phyloP scores from a whole-genome alignment of 352 stramenopile species.

The Phytophthora hybrid region DNA sequence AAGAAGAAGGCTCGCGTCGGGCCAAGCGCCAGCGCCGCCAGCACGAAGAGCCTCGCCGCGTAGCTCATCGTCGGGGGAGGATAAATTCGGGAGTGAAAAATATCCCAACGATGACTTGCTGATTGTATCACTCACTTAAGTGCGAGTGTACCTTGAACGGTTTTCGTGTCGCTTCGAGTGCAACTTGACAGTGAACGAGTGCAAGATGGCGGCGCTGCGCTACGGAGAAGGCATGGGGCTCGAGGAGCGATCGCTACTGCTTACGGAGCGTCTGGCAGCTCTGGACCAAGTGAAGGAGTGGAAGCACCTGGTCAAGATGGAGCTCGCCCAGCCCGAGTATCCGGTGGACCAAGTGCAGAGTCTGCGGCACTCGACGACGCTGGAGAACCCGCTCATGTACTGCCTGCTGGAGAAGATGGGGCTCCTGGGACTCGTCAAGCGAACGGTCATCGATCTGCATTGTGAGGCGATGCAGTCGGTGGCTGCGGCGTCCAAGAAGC shows the following conservation, averaged over 20 bases:
- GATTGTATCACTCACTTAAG: conserved; percentile 9
- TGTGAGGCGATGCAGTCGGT: conserved; percentile 44
- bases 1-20: conserved; percentile 51
- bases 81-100: conserved; percentile 1
- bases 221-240: conserved; percentile 33
- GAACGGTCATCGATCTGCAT: conserved; percentile 68
- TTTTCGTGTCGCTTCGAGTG: neutral
- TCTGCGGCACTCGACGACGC: conserved; percentile 11
- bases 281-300: conserved; percentile 59
- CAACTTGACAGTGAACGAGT: conserved; percentile 7
- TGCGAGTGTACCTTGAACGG: conserved; percentile 11
- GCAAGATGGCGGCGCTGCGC: conserved; percentile 2
- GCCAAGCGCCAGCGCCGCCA: conserved; percentile 15
- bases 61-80: neutral
- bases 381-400: conserved; percentile 50
- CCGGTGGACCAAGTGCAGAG: conserved; percentile 50
- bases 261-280: conserved; percentile 56
- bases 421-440: conserved; percentile 60
- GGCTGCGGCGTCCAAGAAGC: conserved; percentile 31
- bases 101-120: neutral
- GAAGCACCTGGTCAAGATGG: conserved; percentile 60
- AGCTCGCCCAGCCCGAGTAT: conserved; percentile 61
- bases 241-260: conserved; percentile 55
- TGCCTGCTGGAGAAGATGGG: conserved; percentile 68
- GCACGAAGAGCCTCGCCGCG: conserved; percentile 10